phyloP scores from a whole-genome alignment of 2,329 filamentous ascomycete species.

The Fusarium pseudoanthophilum region DNA sequence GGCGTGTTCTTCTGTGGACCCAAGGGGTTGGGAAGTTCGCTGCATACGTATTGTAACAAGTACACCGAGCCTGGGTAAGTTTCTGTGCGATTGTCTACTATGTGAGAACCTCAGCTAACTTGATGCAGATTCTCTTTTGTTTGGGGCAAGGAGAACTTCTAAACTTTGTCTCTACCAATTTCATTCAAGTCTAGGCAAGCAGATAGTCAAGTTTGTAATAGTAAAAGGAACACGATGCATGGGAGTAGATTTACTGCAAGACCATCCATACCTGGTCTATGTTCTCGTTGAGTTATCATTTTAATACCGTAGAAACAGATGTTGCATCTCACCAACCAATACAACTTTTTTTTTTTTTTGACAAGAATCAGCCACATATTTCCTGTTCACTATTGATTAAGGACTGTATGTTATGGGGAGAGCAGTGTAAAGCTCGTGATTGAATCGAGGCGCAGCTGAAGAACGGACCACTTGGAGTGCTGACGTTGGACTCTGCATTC shows the following conservation, averaged over 20 bases:
- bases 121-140: conserved; percentile 68
- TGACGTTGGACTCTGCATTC: conserved; percentile 19
- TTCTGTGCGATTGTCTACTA: conserved; percentile 1
- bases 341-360: conserved; percentile 5
- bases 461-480: conserved; percentile 3
- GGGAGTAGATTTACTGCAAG: conserved; percentile 17
- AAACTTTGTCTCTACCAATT: neutral
- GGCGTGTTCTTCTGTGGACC: conserved; percentile 89
- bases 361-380: neutral
- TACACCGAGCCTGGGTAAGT: conserved; percentile 83
- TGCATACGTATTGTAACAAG: conserved; percentile 89
- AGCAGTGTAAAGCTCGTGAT: neutral
- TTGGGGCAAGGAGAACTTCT: conserved; percentile 75
- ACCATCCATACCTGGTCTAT: conserved; percentile 10
- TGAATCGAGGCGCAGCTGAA: conserved; percentile 7
- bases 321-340: conserved; percentile 16
- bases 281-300: conserved; percentile 31
- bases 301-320: conserved; percentile 35
- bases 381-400: too few relatives aligned
- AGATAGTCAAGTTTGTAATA: conserved; percentile 27
- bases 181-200: conserved; percentile 1
- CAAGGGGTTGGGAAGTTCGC: conserved; percentile 78
- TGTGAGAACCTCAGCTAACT: conserved; percentile 42
- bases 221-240: conserved; percentile 4
- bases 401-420: neutral